phyloP scores from a whole-genome alignment of 1,139 yeast species.

The Groenewaldozyma auringiensis region DNA sequence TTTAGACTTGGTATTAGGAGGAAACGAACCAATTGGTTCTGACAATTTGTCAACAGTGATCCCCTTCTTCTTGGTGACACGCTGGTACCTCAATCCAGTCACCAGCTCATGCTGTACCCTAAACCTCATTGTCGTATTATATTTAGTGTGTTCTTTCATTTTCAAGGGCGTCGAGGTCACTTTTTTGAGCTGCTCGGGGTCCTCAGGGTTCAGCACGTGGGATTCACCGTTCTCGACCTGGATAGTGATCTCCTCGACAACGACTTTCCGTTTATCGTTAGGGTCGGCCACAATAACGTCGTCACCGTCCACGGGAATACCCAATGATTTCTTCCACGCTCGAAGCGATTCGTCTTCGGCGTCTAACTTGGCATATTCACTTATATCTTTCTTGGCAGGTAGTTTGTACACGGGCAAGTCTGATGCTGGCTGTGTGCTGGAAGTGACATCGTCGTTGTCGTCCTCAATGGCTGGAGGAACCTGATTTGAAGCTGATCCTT shows the following conservation, averaged over 20 bases:
- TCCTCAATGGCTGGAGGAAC: conserved; percentile 9
- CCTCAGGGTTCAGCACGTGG: conserved; percentile 43
- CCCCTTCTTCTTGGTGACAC: conserved; percentile 78
- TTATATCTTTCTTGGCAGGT: conserved; percentile 77
- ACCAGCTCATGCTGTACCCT: conserved; percentile 86
- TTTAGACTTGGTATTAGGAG: conserved; percentile 78
- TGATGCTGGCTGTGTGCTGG: background rate
- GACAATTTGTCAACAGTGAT: conserved; percentile 79
- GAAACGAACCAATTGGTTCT: conserved; percentile 84
- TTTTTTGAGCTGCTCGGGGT: conserved; percentile 29
- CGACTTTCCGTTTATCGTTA: conserved; percentile 71
- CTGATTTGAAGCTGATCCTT: background rate
- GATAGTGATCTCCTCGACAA: conserved; percentile 68
- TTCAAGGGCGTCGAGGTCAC: conserved; percentile 54
- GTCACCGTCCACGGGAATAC: conserved; percentile 42
- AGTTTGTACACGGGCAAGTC: conserved; percentile 46
- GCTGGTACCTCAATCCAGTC: conserved; percentile 83
- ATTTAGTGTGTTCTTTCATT: conserved; percentile 72
- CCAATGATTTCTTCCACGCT: conserved; percentile 89
- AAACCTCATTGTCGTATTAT: conserved; percentile 67
- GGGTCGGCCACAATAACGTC: conserved; percentile 40
- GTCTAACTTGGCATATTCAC: conserved; percentile 71
- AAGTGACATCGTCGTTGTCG: conserved; percentile 12
- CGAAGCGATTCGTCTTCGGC: conserved; percentile 87
- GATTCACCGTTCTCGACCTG: conserved; percentile 50